phyloP scores from a whole-genome alignment of 1,139 yeast genomes.

The Kodamaea fungicola region DNA sequence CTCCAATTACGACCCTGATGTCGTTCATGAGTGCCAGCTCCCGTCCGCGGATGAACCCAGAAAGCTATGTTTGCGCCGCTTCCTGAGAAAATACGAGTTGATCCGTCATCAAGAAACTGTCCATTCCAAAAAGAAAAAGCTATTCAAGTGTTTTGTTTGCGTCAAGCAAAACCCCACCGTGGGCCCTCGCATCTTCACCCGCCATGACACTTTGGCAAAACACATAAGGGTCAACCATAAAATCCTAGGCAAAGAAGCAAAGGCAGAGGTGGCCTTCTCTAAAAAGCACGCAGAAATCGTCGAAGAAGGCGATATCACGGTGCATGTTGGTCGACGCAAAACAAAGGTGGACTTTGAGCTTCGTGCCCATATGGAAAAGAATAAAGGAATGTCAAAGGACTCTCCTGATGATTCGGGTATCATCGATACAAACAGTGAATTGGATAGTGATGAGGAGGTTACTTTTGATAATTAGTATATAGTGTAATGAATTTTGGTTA shows the following conservation, averaged over 20 bases:
- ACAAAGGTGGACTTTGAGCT: constrained; percentile 49
- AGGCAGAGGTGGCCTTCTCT: constrained; percentile 47
- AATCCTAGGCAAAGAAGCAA: constrained; percentile 64
- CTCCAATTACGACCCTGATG: constrained; percentile 49
- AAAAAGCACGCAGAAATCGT: constrained; percentile 46
- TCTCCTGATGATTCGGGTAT: constrained; percentile 14
- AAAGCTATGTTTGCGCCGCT: constrained; percentile 70
- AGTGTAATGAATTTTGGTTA: too few relatives aligned
- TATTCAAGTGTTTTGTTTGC: constrained; percentile 85
- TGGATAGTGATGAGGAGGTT: constrained; percentile 20
- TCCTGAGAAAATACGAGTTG: constrained; percentile 91
- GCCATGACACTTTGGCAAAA: constrained; percentile 92
- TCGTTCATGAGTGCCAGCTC: constrained; percentile 46
- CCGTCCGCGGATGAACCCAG: constrained; percentile 49
- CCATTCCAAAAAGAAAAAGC: constrained; percentile 83
- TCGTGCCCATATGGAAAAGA: constrained; percentile 46
- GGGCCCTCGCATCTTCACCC: constrained; percentile 73
- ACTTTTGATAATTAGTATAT: background rate
- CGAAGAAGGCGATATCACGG: constrained; percentile 44
- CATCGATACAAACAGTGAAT: constrained; percentile 14
- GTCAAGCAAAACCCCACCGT: constrained; percentile 54
- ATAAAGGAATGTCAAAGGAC: constrained; percentile 21
- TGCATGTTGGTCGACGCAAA: constrained; percentile 47
- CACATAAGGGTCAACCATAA: constrained; percentile 89
- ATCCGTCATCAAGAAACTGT: constrained; percentile 95